A percentile compares a stretch with the other conserved stretches of the same genome.
Conservation (phyloP, 768 basidiomycete genomes). For the Imleria badia region DNA sequence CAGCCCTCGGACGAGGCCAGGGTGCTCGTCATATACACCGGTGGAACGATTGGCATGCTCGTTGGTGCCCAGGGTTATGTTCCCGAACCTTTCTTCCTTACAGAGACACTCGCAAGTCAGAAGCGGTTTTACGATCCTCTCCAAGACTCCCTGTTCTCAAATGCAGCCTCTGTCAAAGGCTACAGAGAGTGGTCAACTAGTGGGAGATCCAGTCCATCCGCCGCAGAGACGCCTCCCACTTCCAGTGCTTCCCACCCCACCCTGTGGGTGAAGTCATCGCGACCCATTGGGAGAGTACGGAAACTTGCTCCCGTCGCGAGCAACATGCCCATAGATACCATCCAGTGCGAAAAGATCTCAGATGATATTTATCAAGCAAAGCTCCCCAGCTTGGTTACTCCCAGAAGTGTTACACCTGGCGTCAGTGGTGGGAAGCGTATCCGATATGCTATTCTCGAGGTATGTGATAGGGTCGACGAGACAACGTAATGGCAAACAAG, state of each 20-base stretch:
- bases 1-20: conserved; percentile 64
- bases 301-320: conserved; percentile 34
- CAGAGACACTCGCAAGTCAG: conserved; percentile 79
- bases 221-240: conserved; percentile 10
- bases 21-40: conserved; percentile 89
- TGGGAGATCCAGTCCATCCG: conserved; percentile 54
- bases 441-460: conserved; percentile 84
- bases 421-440: conserved; percentile 66
- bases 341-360: conserved; percentile 45
- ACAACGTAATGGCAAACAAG: neutral
- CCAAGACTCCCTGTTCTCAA: conserved; percentile 82
- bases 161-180: conserved; percentile 74
- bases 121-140: conserved; percentile 90
- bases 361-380: conserved; percentile 71
- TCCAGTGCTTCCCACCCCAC: conserved; percentile 35
- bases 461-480: conserved; percentile 28
- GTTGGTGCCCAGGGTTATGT: conserved; percentile 74
- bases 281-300: conserved; percentile 55
- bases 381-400: conserved; percentile 77
- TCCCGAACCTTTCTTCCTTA: conserved; percentile 85
- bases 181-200: conserved; percentile 75
- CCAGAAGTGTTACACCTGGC: conserved; percentile 63
- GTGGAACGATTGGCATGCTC: conserved; percentile 89
- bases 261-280: conserved; percentile 64
- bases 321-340: conserved; percentile 32